These are phyloP conservation scores for Pyrrhoderma lamaoense DNA, from an alignment of 1,284 basidiomycete genomes.

Conservation along the genomic window DNA sequence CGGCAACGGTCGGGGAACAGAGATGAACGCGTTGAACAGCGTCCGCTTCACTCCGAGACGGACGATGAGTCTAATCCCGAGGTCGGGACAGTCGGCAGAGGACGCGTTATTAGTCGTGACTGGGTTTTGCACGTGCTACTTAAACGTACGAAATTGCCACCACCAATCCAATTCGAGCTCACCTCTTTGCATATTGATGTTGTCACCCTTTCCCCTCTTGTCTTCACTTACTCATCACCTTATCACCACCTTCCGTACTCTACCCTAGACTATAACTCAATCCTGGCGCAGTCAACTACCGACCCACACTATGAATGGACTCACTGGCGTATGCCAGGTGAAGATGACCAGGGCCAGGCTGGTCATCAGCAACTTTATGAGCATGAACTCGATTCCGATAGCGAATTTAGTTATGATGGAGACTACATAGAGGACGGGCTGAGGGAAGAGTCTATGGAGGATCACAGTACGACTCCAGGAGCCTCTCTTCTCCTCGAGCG, in stretches of 20 bases:
- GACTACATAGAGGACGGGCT: not conserved
- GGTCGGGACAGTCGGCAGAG: no score
- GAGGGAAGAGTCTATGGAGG: not conserved
- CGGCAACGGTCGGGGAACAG: not conserved
- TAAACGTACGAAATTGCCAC: not conserved
- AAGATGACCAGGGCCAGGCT: conserved; percentile 17
- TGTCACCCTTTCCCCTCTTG: not conserved
- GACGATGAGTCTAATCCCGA: no score
- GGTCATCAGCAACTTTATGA: conserved; percentile 11
- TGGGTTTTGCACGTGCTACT: not conserved
- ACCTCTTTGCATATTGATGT: not conserved
- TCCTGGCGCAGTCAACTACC: conserved; percentile 3
- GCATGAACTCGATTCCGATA: conserved; percentile 11
- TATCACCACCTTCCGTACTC: not conserved
- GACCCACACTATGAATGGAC: conserved; percentile 12
- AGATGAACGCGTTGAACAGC: no score
- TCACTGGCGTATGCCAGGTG: conserved; percentile 17
- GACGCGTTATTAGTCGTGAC: no score
- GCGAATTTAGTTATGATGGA: conserved; percentile 6
- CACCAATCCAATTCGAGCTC: not conserved
- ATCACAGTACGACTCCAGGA: not conserved
- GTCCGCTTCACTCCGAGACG: no score
- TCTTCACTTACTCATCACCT: not conserved
- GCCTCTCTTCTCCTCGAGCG: not conserved
- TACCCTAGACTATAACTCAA: not conserved